phyloP scores from a whole-genome alignment of 2,329 filamentous ascomycete genomes.

The Phoma sp. region DNA sequence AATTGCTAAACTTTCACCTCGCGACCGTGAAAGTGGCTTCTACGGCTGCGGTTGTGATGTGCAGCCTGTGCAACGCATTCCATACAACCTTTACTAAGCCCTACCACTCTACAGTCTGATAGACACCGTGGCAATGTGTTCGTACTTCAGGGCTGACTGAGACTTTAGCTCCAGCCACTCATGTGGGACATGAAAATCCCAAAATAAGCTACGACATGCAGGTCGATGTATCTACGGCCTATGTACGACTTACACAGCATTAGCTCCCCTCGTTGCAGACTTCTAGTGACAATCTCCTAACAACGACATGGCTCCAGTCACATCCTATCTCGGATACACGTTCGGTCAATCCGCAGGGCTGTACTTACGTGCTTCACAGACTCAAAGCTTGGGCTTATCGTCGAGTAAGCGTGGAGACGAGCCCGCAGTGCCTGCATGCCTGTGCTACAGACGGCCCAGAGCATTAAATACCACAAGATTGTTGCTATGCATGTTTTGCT shows the following conservation, averaged over 20 bases:
- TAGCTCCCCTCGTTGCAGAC: not conserved
- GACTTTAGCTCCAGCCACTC: constrained; percentile 3
- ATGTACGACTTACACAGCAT: constrained; percentile 3
- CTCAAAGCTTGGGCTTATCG: not conserved
- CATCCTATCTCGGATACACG: not conserved
- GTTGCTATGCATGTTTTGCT: not conserved
- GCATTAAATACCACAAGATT: not conserved
- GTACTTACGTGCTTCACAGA: constrained; percentile 8
- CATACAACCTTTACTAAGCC: constrained; percentile 1
- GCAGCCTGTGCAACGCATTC: not conserved
- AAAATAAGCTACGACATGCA: constrained; percentile 15
- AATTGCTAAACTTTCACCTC: not conserved
- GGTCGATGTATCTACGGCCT: not conserved
- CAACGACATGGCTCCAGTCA: not conserved
- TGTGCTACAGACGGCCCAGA: not conserved
- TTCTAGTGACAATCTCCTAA: not conserved
- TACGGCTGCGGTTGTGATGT: not conserved
- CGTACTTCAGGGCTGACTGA: constrained; percentile 10
- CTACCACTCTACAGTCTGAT: not conserved
- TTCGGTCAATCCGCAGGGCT: constrained; percentile 3
- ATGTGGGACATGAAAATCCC: constrained; percentile 1
- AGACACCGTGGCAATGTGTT: not conserved
- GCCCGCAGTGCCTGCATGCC: not conserved
- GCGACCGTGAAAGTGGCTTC: not conserved
- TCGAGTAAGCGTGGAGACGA: not conserved